These are phyloP conservation scores for Botrytis byssoidea DNA, from an alignment of 2,329 filamentous ascomycete species.

Conservation along the genomic window DNA sequence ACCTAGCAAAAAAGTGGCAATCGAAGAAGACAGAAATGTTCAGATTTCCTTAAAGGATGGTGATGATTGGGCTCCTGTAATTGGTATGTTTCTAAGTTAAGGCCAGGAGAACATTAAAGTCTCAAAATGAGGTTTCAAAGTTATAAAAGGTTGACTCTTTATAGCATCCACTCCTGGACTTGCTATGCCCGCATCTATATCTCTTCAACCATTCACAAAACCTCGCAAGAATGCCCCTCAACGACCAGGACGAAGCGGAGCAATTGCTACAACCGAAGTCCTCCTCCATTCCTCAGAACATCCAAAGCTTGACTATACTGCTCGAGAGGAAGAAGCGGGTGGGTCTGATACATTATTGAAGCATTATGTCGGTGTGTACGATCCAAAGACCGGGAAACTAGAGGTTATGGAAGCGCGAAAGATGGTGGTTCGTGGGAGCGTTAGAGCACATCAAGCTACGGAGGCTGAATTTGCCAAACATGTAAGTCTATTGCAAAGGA, in stretches of 20 bases:
- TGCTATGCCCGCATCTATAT: conserved; percentile 36
- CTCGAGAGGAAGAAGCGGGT: conserved; percentile 50
- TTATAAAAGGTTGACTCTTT: not conserved
- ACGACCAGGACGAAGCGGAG: conserved; percentile 29
- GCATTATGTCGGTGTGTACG: conserved; percentile 65
- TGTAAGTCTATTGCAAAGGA: not conserved
- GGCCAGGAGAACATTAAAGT: not conserved
- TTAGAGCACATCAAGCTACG: conserved; percentile 54
- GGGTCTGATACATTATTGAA: conserved; percentile 50
- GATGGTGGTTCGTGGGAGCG: conserved; percentile 58
- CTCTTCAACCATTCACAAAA: conserved; percentile 38
- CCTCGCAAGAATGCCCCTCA: conserved; percentile 31
- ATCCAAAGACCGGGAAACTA: conserved; percentile 57
- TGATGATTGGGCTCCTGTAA: conserved; percentile 51
- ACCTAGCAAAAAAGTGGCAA: conserved; percentile 54
- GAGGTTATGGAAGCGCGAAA: conserved; percentile 63
- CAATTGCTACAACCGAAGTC: conserved; percentile 46
- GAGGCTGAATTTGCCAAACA: conserved; percentile 42
- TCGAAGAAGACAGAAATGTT: conserved; percentile 43
- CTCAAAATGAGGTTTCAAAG: not conserved
- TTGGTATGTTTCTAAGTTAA: conserved; percentile 45
- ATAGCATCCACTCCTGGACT: conserved; percentile 40
- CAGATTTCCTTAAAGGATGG: conserved; percentile 48
- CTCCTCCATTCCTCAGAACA: conserved; percentile 58
- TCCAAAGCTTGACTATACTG: conserved; percentile 58